Conservation (phyloP, 352 stramenopile species). For the Pythium graminicola region DNA sequence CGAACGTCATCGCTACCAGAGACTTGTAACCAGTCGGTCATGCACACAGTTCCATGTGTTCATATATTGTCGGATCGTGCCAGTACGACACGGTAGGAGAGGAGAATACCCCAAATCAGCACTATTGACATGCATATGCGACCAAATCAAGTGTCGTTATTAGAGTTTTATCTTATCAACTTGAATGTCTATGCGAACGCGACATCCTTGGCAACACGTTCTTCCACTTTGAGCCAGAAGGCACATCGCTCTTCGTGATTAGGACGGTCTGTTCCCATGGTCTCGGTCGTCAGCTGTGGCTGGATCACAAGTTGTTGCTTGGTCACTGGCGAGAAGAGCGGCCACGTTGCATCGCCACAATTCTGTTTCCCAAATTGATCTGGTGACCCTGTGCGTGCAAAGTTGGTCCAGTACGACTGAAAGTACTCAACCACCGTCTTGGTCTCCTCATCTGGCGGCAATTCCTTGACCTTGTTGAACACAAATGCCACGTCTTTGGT, state of each 20-base stretch:
- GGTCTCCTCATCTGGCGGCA: not conserved
- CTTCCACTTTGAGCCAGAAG: conserved; percentile 6
- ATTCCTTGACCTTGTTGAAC: conserved; percentile 3
- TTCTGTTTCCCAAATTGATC: not conserved
- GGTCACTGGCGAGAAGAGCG: not conserved
- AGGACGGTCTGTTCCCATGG: not conserved
- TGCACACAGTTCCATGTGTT: too few relatives aligned
- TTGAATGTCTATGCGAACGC: too few relatives aligned
- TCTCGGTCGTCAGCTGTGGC: not conserved
- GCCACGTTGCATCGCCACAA: not conserved
- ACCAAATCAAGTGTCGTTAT: too few relatives aligned
- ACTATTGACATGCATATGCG: too few relatives aligned
- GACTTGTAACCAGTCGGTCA: too few relatives aligned
- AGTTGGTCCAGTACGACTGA: conserved; percentile 11
- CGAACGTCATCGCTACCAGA: too few relatives aligned
- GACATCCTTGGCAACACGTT: not conserved
- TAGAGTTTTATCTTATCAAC: too few relatives aligned
- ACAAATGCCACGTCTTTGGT: conserved; percentile 5
- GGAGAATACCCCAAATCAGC: too few relatives aligned
- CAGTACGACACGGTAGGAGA: too few relatives aligned
- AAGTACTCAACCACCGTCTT: not conserved
- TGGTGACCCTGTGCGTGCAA: not conserved
- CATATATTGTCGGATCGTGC: too few relatives aligned
- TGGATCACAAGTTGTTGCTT: conserved; percentile 12
- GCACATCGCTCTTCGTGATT: conserved; percentile 5